Evolutionary conservation across 352 stramenopile genomes (phyloP), one percentile per base, ranked within the genome.

Genomic region (Pythium phragmitis): DNA sequence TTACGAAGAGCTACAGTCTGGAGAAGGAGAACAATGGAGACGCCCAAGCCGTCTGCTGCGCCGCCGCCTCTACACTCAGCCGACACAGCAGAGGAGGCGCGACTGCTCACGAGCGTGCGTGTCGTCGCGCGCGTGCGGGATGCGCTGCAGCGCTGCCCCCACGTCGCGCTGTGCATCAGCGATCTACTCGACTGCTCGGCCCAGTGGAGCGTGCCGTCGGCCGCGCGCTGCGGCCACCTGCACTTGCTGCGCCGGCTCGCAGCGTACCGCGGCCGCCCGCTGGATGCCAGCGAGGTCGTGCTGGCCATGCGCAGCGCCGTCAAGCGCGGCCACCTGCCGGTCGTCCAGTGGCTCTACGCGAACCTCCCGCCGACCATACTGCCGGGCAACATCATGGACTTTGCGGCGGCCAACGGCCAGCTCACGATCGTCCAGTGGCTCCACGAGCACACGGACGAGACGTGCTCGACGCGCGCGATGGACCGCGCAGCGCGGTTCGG

Each of bases 381-480:
- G 17, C 87, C 80, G 1, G 77, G 77, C 33, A 80, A 76, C 63
- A 75, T 89, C n/a, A 91, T 95, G 82, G 83, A 95, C 70, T 92
- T 84, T 60, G 84, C 86, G 0, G 86, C 86, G 56, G 71, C 83
- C 33, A 75, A 77, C 23, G 86, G 86, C 0, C 84, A 92, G 61
- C 69, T 95, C 9, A 57, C 73, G 37, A 76, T 91, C 30, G 70
- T 95, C 17, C 80, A 87, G 45, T 93, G 82, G 82, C 75, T 95
- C 17, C 78, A 92, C 49, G 59, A 71, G 28, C 75, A 90, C 59
- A 80, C 82, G 2, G 56, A 73, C 26, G 86, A 93, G 69, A 78
- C 76, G 58, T 95, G 84, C 72, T 84, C 84, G 13, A 85, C 77
- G 4, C 72, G 81, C n/a, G 83, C 86, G 5, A 91, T 93, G 75